Conservation (phyloP, 257 asterid species). For the Mitragyna speciosa region DNA sequence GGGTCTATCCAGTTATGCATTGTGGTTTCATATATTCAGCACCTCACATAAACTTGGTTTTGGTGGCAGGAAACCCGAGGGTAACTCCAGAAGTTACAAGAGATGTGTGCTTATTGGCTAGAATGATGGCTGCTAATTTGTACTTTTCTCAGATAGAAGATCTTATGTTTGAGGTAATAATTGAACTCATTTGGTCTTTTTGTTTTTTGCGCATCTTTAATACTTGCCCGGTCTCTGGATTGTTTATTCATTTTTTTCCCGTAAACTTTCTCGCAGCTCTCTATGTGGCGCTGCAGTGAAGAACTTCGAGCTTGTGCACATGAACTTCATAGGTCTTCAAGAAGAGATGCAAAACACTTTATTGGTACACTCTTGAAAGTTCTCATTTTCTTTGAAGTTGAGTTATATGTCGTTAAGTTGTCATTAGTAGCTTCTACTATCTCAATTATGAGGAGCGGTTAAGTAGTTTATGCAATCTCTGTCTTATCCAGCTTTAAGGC, state of each 20-base stretch:
- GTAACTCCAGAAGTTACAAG: conserved; percentile 57
- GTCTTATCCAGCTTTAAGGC: neutral
- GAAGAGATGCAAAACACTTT: conserved; percentile 78
- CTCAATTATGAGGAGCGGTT: neutral
- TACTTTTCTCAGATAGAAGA: conserved; percentile 93
- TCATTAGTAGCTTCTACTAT: neutral
- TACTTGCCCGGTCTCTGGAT: neutral
- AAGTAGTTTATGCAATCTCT: neutral
- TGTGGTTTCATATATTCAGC: neutral
- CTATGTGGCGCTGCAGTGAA: conserved; percentile 98
- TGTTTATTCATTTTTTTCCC: neutral
- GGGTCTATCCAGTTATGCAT: neutral
- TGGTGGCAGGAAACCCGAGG: conserved; percentile 44
- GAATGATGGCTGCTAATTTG: conserved; percentile 64
- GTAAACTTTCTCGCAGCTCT: conserved; percentile 50
- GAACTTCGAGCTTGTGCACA: conserved; percentile 72
- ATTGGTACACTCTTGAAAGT: conserved; percentile 46
- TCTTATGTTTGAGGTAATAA: conserved; percentile 79
- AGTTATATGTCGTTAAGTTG: neutral
- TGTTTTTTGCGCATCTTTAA: neutral
- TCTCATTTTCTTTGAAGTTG: neutral
- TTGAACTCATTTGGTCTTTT: neutral
- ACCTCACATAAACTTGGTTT: conserved; percentile 14
- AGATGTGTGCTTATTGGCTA: conserved; percentile 53
- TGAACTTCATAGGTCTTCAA: conserved; percentile 69